phyloP scores from a whole-genome alignment of 2,329 filamentous ascomycete species.

The Colletotrichum agaves region DNA sequence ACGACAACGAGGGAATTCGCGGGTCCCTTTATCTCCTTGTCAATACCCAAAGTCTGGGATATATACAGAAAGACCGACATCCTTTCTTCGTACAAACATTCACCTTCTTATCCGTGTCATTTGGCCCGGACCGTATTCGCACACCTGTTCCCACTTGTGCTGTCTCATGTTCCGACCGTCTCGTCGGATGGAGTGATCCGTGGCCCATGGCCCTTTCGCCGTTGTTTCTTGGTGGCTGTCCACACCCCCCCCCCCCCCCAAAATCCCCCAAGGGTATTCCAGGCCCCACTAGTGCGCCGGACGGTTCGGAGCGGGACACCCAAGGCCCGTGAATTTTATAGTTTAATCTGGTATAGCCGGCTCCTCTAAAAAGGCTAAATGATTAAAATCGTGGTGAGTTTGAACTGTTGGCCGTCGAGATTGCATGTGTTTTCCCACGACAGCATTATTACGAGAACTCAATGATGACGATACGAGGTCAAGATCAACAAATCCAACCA shows the following conservation, averaged over 20 bases:
- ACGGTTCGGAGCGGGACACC: neutral
- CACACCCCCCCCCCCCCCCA: too few relatives aligned
- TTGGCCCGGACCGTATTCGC: neutral
- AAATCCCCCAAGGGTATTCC: neutral
- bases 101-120: neutral
- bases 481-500: too few relatives aligned
- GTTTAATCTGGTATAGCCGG: neutral
- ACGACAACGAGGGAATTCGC: neutral
- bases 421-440: too few relatives aligned
- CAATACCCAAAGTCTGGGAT: conserved; percentile 3
- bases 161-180: neutral
- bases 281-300: neutral
- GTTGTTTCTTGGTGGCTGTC: neutral
- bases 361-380: too few relatives aligned
- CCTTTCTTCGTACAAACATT: neutral
- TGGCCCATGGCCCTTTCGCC: neutral
- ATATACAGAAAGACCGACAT: conserved; percentile 9
- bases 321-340: neutral
- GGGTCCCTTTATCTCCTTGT: conserved; percentile 8
- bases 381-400: too few relatives aligned
- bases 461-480: too few relatives aligned
- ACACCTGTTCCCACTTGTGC: neutral
- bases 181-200: neutral
- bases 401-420: too few relatives aligned
- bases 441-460: too few relatives aligned